Evolutionary conservation across 2,329 filamentous ascomycete species (phyloP), one percentile per base, ranked within the genome.

Genomic region (Amauroascus niger): DNA sequence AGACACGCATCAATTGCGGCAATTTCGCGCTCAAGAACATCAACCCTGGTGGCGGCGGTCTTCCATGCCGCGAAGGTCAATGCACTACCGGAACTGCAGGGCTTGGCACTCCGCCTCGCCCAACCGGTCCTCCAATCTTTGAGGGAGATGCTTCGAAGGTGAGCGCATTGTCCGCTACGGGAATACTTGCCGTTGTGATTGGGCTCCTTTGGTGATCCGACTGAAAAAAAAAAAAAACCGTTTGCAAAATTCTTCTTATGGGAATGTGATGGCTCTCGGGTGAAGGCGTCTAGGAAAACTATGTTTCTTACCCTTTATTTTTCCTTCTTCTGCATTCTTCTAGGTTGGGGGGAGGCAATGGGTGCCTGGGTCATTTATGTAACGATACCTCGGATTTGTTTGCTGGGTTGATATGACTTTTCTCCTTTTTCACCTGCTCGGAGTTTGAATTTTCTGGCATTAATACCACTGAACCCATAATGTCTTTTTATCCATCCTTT

Each of bases 1-100:
- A 72, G 58, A 77, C 74, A 6, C 74, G 76, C 57, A 69, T 81
- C 60, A 74, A 75, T 28, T 82, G 79, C 68, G 79, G 75, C 55
- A 80, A 80, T 65, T 80, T 81, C 68, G 58, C 18, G 2, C 13
- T 47, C 30, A 46, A 46, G 18, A 13, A 2, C 1, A 22, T 3
- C 33, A 28, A 16, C 13, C 18, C 18, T 16, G 40, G 30, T 13
- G 18, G 49, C 26, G 26, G 6, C 30, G 30, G 26, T 6, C 30
- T 39, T 28, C 49, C 40, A 7, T 44, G 49, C 49, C 37, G 39
- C 3, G 14, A 9, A 3, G 32, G 33, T 28, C 32, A 30, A 16
- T 46, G 37, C 26, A 9, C 37, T 33, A 51, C 39, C 28, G 39
- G 39, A 22, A 32, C 49, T 44, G 8, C 35, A 7, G 37, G 35